Conservation (phyloP, 768 basidiomycete genomes). For the Lactifluus echinatus region DNA sequence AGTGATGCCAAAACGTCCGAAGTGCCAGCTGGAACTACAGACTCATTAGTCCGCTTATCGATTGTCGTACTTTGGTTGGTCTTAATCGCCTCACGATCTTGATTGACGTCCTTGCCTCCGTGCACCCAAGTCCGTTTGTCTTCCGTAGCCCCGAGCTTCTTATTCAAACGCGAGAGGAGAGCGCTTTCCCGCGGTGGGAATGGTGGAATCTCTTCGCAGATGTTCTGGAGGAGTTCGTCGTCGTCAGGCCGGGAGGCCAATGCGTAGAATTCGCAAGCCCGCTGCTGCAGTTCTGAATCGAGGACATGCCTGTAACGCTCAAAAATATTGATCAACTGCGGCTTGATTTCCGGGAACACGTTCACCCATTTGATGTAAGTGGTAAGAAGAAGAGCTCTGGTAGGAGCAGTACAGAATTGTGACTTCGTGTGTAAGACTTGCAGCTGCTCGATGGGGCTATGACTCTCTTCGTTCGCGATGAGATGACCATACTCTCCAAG, state of each 20-base stretch:
- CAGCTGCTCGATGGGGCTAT: conserved; percentile 92
- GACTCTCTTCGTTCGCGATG: conserved; percentile 89
- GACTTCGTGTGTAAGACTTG: conserved; percentile 89
- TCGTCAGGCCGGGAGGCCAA: conserved; percentile 79
- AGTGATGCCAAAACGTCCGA: conserved; percentile 65
- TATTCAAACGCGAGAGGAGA: conserved; percentile 76
- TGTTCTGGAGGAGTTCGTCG: conserved; percentile 85
- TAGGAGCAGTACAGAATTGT: conserved; percentile 87
- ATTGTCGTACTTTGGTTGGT: conserved; percentile 23
- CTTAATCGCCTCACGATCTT: conserved; percentile 60
- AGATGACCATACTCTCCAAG: conserved; percentile 98
- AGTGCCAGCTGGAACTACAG: conserved; percentile 27
- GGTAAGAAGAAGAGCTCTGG: conserved; percentile 85
- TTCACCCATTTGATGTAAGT: conserved; percentile 99
- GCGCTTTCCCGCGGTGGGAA: conserved; percentile 95
- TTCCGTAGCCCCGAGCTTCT: conserved; percentile 85
- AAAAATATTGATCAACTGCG: conserved; percentile 88
- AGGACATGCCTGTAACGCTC: conserved; percentile 97
- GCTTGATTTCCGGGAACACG: conserved; percentile 97
- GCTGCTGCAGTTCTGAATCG: conserved; percentile 94
- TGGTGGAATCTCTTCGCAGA: conserved; percentile 98
- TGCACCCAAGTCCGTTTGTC: conserved; percentile 95
- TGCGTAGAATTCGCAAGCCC: conserved; percentile 95
- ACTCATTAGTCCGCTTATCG: conserved; percentile 26
- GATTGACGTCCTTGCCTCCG: conserved; percentile 87